Evolutionary conservation across 2,329 filamentous ascomycete genomes (phyloP), one percentile per base, ranked within the genome.

Genomic region (Shiraia bambusicola): DNA sequence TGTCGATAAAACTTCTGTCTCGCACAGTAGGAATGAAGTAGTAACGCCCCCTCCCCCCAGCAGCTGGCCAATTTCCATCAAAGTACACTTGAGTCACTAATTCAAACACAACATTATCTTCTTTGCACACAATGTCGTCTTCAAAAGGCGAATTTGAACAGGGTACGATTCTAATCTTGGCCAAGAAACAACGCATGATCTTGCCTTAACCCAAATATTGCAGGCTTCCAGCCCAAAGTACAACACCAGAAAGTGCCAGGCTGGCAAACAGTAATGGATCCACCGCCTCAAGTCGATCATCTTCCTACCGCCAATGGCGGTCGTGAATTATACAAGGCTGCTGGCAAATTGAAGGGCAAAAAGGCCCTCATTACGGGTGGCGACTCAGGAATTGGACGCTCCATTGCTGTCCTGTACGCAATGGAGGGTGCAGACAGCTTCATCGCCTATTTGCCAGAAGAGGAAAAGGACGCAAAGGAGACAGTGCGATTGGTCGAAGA

Each of bases 301-400:
- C 69, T 91, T 2, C 87, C 87, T 0, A 83, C 81, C 4, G 76
- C 79, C 13, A 80, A 86, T 44, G 84, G 84, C 27, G 81, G 81
- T 10, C 83, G 80, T 54, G 80, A 86, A 57, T 78, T 77, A 34
- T 92, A 93, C 72, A 82, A 83, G 61, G 80, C 86, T 3, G 85
- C 87, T 1, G 83, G 82, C 34, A 94, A 93, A 71, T 79, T 93
- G 6, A 69, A 80, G 57, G 87, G 82, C 48, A 87, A 85, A 69
- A 86, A 81, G 45, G 87, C 87, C 6, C 69, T 93, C 43, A 92
- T 93, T 58, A 92, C 88, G 0, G 87, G 87, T 12, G 88, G 88
- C 3, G 87, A 92, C 67, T 84, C 80, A 6, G 87, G 88, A 2
- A 92, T 93, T 50, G 87, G 88, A 6, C 81, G 86, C 27, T 83